These are phyloP conservation scores for Candida pseudofarinosa DNA, from an alignment of 805 yeast species.

Conservation along the genomic window DNA sequence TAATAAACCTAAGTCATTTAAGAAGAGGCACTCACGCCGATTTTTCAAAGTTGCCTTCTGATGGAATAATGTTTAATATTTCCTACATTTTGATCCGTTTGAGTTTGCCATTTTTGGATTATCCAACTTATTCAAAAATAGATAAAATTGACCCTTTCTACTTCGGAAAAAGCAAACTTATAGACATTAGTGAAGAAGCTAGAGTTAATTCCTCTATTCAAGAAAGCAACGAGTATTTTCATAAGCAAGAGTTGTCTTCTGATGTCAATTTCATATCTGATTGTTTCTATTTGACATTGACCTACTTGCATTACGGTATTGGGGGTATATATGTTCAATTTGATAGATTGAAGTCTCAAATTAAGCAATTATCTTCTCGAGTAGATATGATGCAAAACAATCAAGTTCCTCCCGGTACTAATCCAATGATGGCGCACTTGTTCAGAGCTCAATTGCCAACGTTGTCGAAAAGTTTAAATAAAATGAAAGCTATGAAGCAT, in stretches of 20 bases:
- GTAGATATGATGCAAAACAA: constrained; percentile 42
- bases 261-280: constrained; percentile 81
- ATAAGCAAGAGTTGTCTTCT: constrained; percentile 28
- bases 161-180: constrained; percentile 48
- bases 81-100: constrained; percentile 63
- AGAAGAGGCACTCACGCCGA: constrained; percentile 84
- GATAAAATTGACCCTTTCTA: constrained; percentile 75
- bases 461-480: constrained; percentile 33
- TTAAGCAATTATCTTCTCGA: constrained; percentile 47
- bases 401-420: constrained; percentile 21
- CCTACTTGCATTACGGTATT: constrained; percentile 82
- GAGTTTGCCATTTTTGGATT: constrained; percentile 79
- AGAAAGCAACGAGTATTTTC: constrained; percentile 60
- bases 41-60: constrained; percentile 60
- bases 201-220: constrained; percentile 71
- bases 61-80: constrained; percentile 79
- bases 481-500: constrained; percentile 43
- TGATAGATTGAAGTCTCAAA: constrained; percentile 48
- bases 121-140: constrained; percentile 55
- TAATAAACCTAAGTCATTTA: constrained; percentile 79
- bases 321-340: constrained; percentile 67
- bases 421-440: constrained; percentile 20
- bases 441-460: constrained; percentile 44
- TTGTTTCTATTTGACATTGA: constrained; percentile 73
- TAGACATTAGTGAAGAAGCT: constrained; percentile 77